Evolutionary conservation across 2,329 filamentous ascomycete species (phyloP).

Genomic region (Colletotrichum sp.): DNA sequence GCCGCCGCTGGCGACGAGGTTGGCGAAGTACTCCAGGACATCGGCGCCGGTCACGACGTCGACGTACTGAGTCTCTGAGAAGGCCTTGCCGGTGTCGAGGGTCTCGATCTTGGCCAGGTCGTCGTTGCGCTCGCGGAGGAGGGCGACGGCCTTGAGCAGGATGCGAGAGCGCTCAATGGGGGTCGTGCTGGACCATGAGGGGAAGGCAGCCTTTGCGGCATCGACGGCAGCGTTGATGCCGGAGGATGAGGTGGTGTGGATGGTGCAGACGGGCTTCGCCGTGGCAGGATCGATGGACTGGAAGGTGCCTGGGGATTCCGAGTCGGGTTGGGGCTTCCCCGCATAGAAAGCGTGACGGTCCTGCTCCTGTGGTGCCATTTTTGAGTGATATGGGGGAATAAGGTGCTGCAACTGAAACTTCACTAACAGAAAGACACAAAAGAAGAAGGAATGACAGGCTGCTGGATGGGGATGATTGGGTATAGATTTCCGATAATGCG

Average conservation of each 20-base stretch:
- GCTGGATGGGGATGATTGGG: neutral
- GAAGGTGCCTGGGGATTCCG: constrained; percentile 67
- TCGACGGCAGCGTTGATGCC: constrained; percentile 76
- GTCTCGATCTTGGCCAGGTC: constrained; percentile 81
- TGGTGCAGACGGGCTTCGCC: constrained; percentile 69
- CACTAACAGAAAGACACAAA: neutral
- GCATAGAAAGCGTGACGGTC: constrained; percentile 72
- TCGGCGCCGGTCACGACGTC: constrained; percentile 85
- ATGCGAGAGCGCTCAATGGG: constrained; percentile 78
- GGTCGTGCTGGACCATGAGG: constrained; percentile 77
- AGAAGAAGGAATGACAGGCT: neutral
- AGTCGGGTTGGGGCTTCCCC: constrained; percentile 69
- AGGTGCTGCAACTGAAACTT: neutral
- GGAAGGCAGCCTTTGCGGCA: constrained; percentile 75
- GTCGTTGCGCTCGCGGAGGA: constrained; percentile 80
- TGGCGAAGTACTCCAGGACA: constrained; percentile 86
- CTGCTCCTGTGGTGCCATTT: constrained; percentile 15
- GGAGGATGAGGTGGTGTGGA: constrained; percentile 70
- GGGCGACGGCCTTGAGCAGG: constrained; percentile 74
- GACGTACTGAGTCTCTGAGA: constrained; percentile 82
- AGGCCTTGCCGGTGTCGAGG: constrained; percentile 85
- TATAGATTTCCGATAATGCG: neutral
- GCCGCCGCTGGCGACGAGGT: constrained; percentile 77
- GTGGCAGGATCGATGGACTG: constrained; percentile 78
- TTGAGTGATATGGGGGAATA: neutral